Percentiles rank a stretch among this genome's conserved stretches.
Conservation (phyloP, 2,329 filamentous ascomycete genomes). For the Pseudohalonectria lignicola region DNA sequence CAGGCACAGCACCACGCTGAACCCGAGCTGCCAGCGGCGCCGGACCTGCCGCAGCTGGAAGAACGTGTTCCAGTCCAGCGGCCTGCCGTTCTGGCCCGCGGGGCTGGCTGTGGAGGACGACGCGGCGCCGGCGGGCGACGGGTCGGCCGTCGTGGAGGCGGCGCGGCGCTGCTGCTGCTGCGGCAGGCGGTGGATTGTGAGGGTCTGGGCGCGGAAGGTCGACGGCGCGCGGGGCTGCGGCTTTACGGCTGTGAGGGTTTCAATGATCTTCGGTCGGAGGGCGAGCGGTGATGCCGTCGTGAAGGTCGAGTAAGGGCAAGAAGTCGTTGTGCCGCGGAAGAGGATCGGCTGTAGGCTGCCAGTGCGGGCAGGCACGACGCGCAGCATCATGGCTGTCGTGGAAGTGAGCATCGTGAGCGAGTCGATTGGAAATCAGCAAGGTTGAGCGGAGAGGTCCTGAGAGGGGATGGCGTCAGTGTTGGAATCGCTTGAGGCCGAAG, state of each 20-base stretch:
- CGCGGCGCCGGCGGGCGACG: slow-evolving; percentile 9
- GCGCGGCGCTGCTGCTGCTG: slow-evolving; percentile 5
- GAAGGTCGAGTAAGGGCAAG: not conserved
- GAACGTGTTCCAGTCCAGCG: slow-evolving; percentile 84
- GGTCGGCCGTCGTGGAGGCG: slow-evolving; percentile 8
- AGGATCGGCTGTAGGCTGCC: not conserved
- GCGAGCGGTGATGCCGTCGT: not conserved
- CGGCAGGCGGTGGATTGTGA: too few relatives aligned
- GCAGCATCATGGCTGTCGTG: slow-evolving; percentile 2
- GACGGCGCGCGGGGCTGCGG: too few relatives aligned
- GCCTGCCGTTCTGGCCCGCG: slow-evolving; percentile 15
- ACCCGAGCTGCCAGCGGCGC: slow-evolving; percentile 70
- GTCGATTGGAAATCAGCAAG: too few relatives aligned
- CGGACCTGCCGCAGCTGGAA: slow-evolving; percentile 82
- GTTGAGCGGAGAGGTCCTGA: too few relatives aligned
- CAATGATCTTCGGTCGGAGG: not conserved
- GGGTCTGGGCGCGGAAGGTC: too few relatives aligned
- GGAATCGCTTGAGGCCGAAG: too few relatives aligned
- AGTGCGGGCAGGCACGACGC: not conserved
- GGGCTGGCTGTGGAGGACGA: slow-evolving; percentile 14
- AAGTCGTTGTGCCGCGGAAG: not conserved
- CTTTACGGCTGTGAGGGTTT: slow-evolving; percentile 9
- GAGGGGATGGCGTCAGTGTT: too few relatives aligned
- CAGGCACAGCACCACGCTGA: slow-evolving; percentile 57
- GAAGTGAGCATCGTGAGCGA: slow-evolving; percentile 4